Conservation (phyloP, 805 yeast species). For the Ogataea sp. region DNA sequence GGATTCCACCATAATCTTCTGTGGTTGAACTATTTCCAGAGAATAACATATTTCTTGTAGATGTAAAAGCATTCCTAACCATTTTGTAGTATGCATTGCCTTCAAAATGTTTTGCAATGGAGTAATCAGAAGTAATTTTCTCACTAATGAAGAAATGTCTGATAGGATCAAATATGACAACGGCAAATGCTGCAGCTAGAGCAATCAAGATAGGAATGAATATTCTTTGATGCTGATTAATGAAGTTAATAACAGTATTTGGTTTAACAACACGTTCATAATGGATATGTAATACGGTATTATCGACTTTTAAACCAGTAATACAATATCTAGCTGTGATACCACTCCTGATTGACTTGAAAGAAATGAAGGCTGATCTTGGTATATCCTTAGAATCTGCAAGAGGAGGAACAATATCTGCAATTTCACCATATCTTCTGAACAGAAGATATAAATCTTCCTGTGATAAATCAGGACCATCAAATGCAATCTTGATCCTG, state of each 20-base stretch:
- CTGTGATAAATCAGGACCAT: constrained; percentile 69
- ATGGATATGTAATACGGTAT: constrained; percentile 64
- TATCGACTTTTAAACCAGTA: constrained; percentile 64
- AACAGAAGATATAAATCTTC: constrained; percentile 73
- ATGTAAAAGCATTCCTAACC: constrained; percentile 22
- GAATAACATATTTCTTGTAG: constrained; percentile 18
- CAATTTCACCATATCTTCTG: constrained; percentile 79
- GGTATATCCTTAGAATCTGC: constrained; percentile 39
- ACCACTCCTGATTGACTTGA: constrained; percentile 54
- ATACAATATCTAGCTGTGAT: constrained; percentile 86
- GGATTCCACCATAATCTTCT: constrained; percentile 11
- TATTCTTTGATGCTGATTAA: constrained; percentile 72
- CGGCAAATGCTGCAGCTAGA: constrained; percentile 71
- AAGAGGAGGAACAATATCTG: constrained; percentile 58
- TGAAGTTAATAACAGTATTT: constrained; percentile 46
- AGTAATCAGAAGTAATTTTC: constrained; percentile 56
- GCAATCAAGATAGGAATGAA: constrained; percentile 78
- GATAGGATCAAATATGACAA: constrained; percentile 86
- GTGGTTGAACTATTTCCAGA: constrained; percentile 4
- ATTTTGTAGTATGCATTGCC: constrained; percentile 29
- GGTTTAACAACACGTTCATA: constrained; percentile 52
- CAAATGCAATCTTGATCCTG: constrained; percentile 57
- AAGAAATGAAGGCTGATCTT: constrained; percentile 45
- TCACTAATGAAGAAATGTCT: constrained; percentile 71
- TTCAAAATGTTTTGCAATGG: constrained; percentile 34